These are phyloP conservation scores for Filobasidium wieringae DNA, from an alignment of 768 basidiomycete genomes.

Conservation along the genomic window DNA sequence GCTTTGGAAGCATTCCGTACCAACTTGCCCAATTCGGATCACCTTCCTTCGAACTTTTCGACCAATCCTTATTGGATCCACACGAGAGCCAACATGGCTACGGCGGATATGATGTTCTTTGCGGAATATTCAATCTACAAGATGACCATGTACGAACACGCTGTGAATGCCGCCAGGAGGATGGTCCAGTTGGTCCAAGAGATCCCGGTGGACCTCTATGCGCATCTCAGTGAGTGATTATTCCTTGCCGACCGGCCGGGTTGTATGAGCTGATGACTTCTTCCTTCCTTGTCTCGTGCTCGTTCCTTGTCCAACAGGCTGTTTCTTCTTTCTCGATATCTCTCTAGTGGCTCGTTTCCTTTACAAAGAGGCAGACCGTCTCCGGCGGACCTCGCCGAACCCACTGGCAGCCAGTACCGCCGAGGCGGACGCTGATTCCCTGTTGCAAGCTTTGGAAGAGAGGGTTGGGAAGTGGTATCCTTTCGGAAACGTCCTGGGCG, in stretches of 20 bases:
- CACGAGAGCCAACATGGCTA: conserved; percentile 24
- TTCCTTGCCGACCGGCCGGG: neutral
- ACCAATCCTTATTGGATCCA: conserved; percentile 33
- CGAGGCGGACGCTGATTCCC: neutral
- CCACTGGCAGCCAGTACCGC: neutral
- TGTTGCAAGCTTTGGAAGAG: neutral
- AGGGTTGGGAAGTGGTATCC: neutral
- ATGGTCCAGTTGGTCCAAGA: conserved; percentile 20
- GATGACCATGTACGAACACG: conserved; percentile 19
- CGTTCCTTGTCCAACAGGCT: neutral
- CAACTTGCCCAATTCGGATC: neutral
- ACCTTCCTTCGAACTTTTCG: conserved; percentile 8
- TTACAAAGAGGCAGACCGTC: conserved; percentile 26
- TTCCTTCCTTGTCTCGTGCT: neutral
- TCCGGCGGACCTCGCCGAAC: conserved; percentile 1
- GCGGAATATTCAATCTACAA: conserved; percentile 27
- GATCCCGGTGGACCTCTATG: conserved; percentile 20
- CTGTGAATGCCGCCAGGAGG: conserved; percentile 25
- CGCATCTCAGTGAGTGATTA: conserved; percentile 25
- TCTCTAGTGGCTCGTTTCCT: conserved; percentile 29
- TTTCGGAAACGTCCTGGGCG: neutral
- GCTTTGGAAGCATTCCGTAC: conserved; percentile 6
- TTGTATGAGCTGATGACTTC: conserved; percentile 12
- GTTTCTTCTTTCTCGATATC: conserved; percentile 17
- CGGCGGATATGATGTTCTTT: conserved; percentile 32